Conservation (phyloP, 2,329 filamentous ascomycete genomes). For the Cladosporium sp. region DNA sequence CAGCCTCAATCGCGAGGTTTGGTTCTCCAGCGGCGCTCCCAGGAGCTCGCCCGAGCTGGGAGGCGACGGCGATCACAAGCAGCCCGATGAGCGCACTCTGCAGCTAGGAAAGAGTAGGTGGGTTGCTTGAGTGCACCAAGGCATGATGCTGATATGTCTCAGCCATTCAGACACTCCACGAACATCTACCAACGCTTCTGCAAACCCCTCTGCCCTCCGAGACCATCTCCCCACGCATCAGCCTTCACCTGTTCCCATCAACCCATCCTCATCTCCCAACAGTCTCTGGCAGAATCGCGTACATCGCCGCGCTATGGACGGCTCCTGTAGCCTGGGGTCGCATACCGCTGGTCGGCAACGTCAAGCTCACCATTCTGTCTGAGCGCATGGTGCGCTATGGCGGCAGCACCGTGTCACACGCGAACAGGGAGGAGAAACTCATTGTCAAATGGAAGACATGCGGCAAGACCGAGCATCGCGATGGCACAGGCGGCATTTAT, state of each 20-base stretch:
- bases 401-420: constrained; percentile 40
- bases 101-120: constrained; percentile 63
- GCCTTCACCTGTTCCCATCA: constrained; percentile 64
- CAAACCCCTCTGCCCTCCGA: constrained; percentile 61
- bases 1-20: constrained; percentile 38
- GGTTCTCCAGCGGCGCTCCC: constrained; percentile 46
- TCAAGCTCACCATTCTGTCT: constrained; percentile 80
- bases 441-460: constrained; percentile 86
- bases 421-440: constrained; percentile 66
- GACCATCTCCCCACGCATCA: constrained; percentile 62
- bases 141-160: background rate
- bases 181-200: constrained; percentile 61
- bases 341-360: constrained; percentile 86
- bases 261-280: constrained; percentile 86
- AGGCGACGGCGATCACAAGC: constrained; percentile 39
- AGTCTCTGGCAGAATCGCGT: constrained; percentile 87
- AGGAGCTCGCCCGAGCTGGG: constrained; percentile 23
- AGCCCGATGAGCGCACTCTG: constrained; percentile 59
- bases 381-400: constrained; percentile 75
- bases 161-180: constrained; percentile 63
- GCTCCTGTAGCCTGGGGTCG: constrained; percentile 94
- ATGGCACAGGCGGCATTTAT: constrained; percentile 48
- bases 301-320: constrained; percentile 92
- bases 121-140: background rate
- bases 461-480: constrained; percentile 51